Conservation (phyloP, 208 protist genomes). For the Endotrypanum monterogeii region DNA sequence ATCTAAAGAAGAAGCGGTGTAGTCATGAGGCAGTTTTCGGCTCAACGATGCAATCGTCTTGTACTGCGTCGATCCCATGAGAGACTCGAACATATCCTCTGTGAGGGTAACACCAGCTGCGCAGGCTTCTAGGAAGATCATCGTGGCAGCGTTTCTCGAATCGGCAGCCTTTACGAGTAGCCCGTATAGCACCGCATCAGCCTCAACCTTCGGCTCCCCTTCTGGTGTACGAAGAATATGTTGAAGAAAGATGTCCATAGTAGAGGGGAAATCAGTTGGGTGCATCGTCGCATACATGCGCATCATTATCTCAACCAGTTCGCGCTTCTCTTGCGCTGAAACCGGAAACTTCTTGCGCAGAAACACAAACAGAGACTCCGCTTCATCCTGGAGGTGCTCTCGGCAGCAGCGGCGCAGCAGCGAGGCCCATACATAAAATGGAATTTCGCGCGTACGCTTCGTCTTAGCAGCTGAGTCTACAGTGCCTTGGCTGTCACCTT, state of each 20-base stretch:
- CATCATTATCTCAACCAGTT: constrained; percentile 90
- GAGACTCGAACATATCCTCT: constrained; percentile 64
- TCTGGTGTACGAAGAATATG: constrained; percentile 66
- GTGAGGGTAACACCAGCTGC: constrained; percentile 62
- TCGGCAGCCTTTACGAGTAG: constrained; percentile 73
- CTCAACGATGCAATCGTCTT: constrained; percentile 56
- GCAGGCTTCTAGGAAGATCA: constrained; percentile 87
- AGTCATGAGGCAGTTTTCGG: constrained; percentile 77
- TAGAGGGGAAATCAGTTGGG: constrained; percentile 68
- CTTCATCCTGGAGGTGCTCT: constrained; percentile 76
- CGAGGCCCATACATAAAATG: constrained; percentile 81
- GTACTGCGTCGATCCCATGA: constrained; percentile 50
- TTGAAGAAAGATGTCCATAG: constrained; percentile 61
- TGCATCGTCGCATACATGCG: constrained; percentile 84
- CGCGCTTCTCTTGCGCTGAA: constrained; percentile 49
- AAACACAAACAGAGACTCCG: constrained; percentile 77
- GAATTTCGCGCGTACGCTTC: constrained; percentile 29
- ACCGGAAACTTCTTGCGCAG: constrained; percentile 67
- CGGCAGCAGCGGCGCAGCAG: constrained; percentile 78
- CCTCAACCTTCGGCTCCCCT: constrained; percentile 43
- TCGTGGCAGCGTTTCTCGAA: constrained; percentile 81
- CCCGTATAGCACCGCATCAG: constrained; percentile 62
- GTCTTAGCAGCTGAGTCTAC: constrained; percentile 16
- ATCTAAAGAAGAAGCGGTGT: constrained; percentile 70
- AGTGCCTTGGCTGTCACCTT: neutral